Base-by-base conservation (phyloP, 768 basidiomycete species). In the Lactifluus subvellereus region DNA sequence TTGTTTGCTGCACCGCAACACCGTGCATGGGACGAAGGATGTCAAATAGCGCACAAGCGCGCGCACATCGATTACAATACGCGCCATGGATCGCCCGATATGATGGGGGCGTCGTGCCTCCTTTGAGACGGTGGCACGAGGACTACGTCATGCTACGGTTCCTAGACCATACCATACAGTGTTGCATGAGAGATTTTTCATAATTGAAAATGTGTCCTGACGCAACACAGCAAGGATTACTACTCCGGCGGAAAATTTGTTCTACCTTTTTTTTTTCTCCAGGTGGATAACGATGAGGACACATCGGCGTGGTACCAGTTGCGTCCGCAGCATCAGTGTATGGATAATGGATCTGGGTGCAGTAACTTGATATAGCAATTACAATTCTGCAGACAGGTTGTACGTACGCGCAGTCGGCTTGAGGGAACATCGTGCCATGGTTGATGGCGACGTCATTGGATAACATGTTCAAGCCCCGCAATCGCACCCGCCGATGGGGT, bases 101-200 rank as follows among this genome's bases (percentile, higher is more conserved):
- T 32, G 42, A 47, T 38, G 43, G 27, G 49, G 55, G 51, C 43
- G 57, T 45, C 33, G 38, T 35, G 49, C 18, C 20, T 57, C 49
- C 49, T 51, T 33, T 51, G 59, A 54, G 52, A 47, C n/a, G 16
- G 50, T 48, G 30, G 50, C 33, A 22, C 20, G 20, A 43, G 42
- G 55, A 37, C 56, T 50, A 62, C 61, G 61, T 62, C 61, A 62
- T 62, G 7, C n/a, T 14, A 47, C 61, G 0, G 48, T 62, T 53
- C 57, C 57, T 58, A 32, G 51, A 48, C 43, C 59, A 60, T 60
- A 40, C 50, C 55, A 62, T 51, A 62, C 40, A 45, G 18, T 4
- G 49, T 50, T 42, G 9, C 48, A 45, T 42, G 33, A 22, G 13
- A 20, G 27, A 27, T 27, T 27, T 37, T 33, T 38, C 47, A 10